A percentile compares a stretch with the other conserved stretches of the same genome.
These are phyloP conservation scores for Dactylellina cionopaga DNA, from an alignment of 2,329 filamentous ascomycete genomes.

Conservation along the genomic window DNA sequence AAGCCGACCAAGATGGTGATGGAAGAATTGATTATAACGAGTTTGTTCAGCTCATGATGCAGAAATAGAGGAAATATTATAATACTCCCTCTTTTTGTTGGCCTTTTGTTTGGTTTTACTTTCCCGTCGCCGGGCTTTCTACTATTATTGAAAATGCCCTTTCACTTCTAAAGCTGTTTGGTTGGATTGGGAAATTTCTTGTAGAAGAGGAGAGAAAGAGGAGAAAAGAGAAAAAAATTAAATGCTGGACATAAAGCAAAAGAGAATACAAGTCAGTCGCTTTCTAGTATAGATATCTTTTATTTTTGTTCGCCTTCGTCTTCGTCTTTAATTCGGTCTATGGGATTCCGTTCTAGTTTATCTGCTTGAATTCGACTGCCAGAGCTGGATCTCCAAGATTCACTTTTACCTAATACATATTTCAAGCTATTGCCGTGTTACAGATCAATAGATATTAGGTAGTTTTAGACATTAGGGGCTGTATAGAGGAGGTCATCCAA, in stretches of 20 bases:
- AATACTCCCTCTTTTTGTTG: background rate
- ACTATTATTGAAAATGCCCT: background rate
- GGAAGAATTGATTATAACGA: slow-evolving; percentile 92
- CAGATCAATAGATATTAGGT: too few relatives aligned
- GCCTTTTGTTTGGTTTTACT: background rate
- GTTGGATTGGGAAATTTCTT: background rate
- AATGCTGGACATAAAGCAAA: slow-evolving; percentile 49
- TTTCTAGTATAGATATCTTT: slow-evolving; percentile 7
- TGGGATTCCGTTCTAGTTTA: background rate
- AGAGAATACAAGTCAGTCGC: slow-evolving; percentile 16
- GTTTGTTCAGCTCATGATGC: slow-evolving; percentile 95
- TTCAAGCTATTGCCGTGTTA: too few relatives aligned
- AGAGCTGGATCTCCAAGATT: too few relatives aligned
- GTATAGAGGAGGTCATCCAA: too few relatives aligned
- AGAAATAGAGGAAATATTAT: slow-evolving; percentile 82
- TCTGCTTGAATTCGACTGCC: too few relatives aligned
- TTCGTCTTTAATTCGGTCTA: background rate
- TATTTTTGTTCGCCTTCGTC: background rate
- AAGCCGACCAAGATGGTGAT: slow-evolving; percentile 89
- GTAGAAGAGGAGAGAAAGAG: background rate
- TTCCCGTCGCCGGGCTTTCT: background rate
- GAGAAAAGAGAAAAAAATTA: background rate
- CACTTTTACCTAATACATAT: too few relatives aligned
- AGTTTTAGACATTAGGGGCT: too few relatives aligned
- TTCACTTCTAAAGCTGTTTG: background rate